phyloP scores from a whole-genome alignment of 1,284 basidiomycete species.

The Tetrapyrgos nigripes region DNA sequence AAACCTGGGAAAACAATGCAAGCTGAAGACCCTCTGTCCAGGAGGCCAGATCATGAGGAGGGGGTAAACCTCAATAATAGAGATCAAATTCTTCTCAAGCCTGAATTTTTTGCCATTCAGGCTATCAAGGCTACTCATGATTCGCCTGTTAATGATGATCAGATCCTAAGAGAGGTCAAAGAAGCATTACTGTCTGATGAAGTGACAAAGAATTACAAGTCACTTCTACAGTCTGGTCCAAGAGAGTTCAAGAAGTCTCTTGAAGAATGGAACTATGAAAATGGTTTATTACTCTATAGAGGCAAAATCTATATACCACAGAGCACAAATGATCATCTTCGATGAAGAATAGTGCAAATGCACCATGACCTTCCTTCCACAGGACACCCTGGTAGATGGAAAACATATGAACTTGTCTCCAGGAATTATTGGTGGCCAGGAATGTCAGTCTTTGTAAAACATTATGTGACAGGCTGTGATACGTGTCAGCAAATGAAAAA shows the following conservation, averaged over 20 bases:
- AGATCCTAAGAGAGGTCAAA: conserved; percentile 2
- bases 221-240: neutral
- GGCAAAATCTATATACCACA: conserved; percentile 28
- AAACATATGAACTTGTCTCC: conserved; percentile 42
- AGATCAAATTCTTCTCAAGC: neutral
- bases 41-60: conserved; percentile 39
- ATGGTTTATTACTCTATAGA: conserved; percentile 18
- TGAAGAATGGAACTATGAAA: conserved; percentile 12
- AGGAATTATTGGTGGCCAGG: conserved; percentile 52
- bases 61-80: conserved; percentile 15
- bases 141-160: neutral
- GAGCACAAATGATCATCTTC: conserved; percentile 17
- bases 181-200: neutral
- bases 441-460: conserved; percentile 31
- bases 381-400: conserved; percentile 49
- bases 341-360: conserved; percentile 24
- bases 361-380: conserved; percentile 36
- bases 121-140: conserved; percentile 1
- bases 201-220: neutral
- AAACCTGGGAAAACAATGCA: conserved; percentile 41
- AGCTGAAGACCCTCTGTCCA: conserved; percentile 45
- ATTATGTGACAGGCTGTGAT: conserved; percentile 45
- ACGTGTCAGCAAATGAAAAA: conserved; percentile 44
- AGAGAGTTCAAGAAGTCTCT: neutral
- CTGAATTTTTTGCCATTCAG: neutral